These are phyloP conservation scores for Ceriops zippeliana DNA, from an alignment of 345 rosid species.

Conservation along the genomic window DNA sequence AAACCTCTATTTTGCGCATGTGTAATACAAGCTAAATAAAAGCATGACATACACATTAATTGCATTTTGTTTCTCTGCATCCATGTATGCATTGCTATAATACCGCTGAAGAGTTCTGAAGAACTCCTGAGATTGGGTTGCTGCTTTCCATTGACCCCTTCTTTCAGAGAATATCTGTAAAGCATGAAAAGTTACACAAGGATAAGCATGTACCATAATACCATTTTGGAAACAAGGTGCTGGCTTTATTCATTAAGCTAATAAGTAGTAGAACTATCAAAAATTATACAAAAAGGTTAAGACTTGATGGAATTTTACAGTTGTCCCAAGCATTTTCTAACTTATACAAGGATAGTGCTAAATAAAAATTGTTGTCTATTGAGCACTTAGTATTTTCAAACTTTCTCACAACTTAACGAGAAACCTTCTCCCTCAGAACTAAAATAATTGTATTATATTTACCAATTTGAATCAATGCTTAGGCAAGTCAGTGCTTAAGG, in stretches of 20 bases:
- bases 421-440: no score
- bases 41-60: constrained; percentile 56
- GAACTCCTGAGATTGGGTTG: constrained; percentile 98
- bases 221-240: no score
- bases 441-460: no score
- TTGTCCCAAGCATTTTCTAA: background rate
- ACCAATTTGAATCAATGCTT: no score
- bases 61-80: constrained; percentile 89
- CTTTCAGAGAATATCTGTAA: constrained; percentile 82
- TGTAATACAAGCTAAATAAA: background rate
- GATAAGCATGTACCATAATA: no score
- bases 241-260: background rate
- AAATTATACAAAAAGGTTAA: background rate
- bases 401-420: background rate
- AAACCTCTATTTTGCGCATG: background rate
- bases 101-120: constrained; percentile 94
- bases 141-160: constrained; percentile 98
- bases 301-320: background rate
- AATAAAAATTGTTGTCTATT: background rate
- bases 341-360: background rate
- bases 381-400: background rate
- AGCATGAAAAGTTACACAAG: constrained; percentile 12
- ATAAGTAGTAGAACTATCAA: background rate
- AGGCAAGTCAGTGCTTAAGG: no score
- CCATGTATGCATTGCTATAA: constrained; percentile 95